Base-by-base conservation (phyloP, 1,284 basidiomycete genomes). In the Pterulicium gracile region DNA sequence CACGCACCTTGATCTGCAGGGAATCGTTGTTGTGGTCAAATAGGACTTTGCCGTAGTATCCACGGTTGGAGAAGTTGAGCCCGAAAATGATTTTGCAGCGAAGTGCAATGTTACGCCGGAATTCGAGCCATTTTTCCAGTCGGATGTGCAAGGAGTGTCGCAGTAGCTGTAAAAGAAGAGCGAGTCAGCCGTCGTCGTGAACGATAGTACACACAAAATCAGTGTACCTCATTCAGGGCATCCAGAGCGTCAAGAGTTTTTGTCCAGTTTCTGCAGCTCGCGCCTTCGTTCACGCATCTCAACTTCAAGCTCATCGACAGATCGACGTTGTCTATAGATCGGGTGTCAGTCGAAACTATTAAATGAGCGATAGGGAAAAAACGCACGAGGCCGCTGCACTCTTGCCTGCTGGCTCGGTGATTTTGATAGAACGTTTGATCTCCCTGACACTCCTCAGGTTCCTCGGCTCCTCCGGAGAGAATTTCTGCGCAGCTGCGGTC, bases 81-180 rank as follows among this genome's bases (percentile, higher is more conserved):
- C 79, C 73, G 68, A 98, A 98, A 40, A 83, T 78, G 42, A 81
- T 67, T 56, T 88, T 89, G 62, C 90, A 92, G 4, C 91, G 81
- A 19, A 90, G 68, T 7, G 91, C 83, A 51, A 93, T 92, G 55
- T 88, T 83, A 5, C 78, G 72, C 44, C 94, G 80, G 69, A 96
- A 94, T 45, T 85, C 79, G 48, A 85, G 75, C 95, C 95, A 98
- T 53, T 79, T 79, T 10, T 67, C 59, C 48, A 84, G 62, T 18
- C 94, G 88, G 12, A 70, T 57, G 14, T 70, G 60, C 42, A 92
- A 68, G 0, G 90, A 86, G 3, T 68, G 58, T 53, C 72, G 75
- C 41, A 92, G 66, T 32, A 68, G 67, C 84, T 88, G 45, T 1
- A 48, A 44, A 56, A 44, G n/a, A n/a, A n/a, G n/a, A n/a, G n/a